A percentile compares a stretch with the other conserved stretches of the same genome.
Evolutionary conservation across 495 filamentous ascomycete genomes (phyloP).

Genomic region (Tuber magnatum): DNA sequence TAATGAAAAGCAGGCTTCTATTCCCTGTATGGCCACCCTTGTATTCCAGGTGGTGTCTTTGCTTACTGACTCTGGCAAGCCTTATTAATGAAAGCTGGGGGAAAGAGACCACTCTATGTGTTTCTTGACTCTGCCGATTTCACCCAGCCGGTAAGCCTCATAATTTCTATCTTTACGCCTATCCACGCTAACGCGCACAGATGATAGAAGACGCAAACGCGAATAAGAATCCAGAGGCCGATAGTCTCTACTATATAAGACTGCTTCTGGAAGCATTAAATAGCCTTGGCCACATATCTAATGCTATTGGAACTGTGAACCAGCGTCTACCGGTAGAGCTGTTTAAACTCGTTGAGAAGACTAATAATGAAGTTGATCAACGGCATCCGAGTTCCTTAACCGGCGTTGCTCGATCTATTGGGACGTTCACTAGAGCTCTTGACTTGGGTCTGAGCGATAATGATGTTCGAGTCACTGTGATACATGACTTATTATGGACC

Average conservation of each 20-base stretch:
- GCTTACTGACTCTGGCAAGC: conserved; percentile 22
- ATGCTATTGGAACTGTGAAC: conserved; percentile 80
- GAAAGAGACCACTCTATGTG: conserved; percentile 62
- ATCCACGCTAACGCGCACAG: conserved; percentile 18
- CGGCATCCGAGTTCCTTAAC: conserved; percentile 70
- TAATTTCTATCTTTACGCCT: background rate
- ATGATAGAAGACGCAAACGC: conserved; percentile 69
- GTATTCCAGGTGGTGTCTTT: background rate
- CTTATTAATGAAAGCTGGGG: conserved; percentile 20
- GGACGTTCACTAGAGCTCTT: conserved; percentile 54
- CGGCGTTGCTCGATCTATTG: conserved; percentile 31
- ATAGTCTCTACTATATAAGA: conserved; percentile 87
- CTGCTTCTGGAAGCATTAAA: conserved; percentile 82
- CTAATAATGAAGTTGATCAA: conserved; percentile 85
- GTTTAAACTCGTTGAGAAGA: conserved; percentile 87
- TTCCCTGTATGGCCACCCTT: conserved; percentile 28
- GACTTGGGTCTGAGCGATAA: conserved; percentile 60
- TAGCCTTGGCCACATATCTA: conserved; percentile 74
- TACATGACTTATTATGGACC: conserved; percentile 84
- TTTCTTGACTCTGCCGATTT: conserved; percentile 76
- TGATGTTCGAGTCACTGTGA: conserved; percentile 66
- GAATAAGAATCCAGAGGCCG: conserved; percentile 85
- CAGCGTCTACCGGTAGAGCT: conserved; percentile 90
- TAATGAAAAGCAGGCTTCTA: conserved; percentile 28
- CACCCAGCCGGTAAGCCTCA: conserved; percentile 44